phyloP scores from a whole-genome alignment of 2,329 filamentous ascomycete genomes.

The Cordyceps javanica region DNA sequence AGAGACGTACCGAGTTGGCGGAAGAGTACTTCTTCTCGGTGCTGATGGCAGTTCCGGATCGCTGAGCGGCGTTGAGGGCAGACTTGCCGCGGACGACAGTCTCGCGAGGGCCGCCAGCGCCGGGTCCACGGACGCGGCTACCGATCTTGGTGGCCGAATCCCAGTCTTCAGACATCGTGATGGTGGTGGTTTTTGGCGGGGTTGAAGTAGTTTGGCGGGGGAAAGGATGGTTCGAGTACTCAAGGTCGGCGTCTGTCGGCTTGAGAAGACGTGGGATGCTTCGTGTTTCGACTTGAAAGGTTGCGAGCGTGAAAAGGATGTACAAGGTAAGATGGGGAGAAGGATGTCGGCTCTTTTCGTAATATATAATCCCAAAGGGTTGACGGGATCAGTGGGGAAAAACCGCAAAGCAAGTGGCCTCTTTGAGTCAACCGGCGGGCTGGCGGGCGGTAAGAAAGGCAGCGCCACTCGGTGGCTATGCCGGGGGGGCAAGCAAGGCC shows the following conservation, averaged over 20 bases:
- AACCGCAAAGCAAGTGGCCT: slow-evolving; percentile 11
- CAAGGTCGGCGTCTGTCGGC: background rate
- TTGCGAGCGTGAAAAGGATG: background rate
- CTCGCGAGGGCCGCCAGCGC: slow-evolving; percentile 64
- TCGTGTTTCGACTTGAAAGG: background rate
- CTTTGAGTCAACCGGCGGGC: slow-evolving; percentile 34
- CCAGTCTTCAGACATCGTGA: slow-evolving; percentile 71
- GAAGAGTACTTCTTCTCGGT: slow-evolving; percentile 88
- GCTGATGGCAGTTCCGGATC: slow-evolving; percentile 65
- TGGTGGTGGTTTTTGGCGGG: slow-evolving; percentile 26
- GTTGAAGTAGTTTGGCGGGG: background rate
- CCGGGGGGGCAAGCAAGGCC: too few relatives aligned
- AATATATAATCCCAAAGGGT: slow-evolving; percentile 16
- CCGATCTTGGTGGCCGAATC: slow-evolving; percentile 89
- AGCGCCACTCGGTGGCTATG: slow-evolving; percentile 21
- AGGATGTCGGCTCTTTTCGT: background rate
- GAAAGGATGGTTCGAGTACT: slow-evolving; percentile 6
- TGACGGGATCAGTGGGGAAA: slow-evolving; percentile 20
- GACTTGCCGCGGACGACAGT: slow-evolving; percentile 80
- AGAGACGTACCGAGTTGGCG: slow-evolving; percentile 69
- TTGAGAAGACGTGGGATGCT: background rate
- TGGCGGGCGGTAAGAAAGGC: slow-evolving; percentile 11
- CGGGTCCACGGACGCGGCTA: slow-evolving; percentile 68
- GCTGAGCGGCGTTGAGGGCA: slow-evolving; percentile 83
- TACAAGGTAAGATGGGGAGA: background rate